A percentile compares a stretch with the other conserved stretches of the same genome.
Conservation (phyloP, 257 asterid species). For the Verbascum thapsus region DNA sequence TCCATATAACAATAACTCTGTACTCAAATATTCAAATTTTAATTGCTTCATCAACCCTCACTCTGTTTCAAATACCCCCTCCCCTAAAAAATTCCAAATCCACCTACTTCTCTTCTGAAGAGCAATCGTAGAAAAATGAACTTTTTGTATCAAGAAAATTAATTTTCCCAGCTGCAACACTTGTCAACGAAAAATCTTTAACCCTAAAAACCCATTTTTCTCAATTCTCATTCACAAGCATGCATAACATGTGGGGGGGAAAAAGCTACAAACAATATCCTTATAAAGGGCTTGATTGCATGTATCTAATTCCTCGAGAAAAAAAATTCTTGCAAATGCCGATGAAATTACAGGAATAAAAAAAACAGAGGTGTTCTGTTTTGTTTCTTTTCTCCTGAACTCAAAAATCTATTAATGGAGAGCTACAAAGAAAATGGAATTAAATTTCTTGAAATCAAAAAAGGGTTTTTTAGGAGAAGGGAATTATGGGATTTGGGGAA, state of each 20-base stretch:
- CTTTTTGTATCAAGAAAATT: constrained; percentile 32
- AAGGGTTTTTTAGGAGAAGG: constrained; percentile 45
- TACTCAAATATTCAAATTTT: constrained; percentile 34
- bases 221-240: constrained; percentile 35
- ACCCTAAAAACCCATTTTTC: constrained; percentile 29
- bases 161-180: constrained; percentile 33
- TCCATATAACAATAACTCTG: constrained; percentile 42
- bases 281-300: no score
- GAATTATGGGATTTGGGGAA: constrained; percentile 39
- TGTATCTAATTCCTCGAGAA: constrained; percentile 1
- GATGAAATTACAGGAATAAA: constrained; percentile 1
- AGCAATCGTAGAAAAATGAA: constrained; percentile 21
- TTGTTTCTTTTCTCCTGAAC: constrained; percentile 20
- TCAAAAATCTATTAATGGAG: constrained; percentile 33
- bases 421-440: no score
- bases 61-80: constrained; percentile 19
- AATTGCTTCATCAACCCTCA: constrained; percentile 50
- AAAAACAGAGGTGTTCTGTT: neutral
- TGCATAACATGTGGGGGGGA: constrained; percentile 23
- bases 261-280: neutral
- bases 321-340: constrained; percentile 27
- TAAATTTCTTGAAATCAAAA: constrained; percentile 40
- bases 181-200: constrained; percentile 32
- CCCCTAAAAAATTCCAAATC: constrained; percentile 29
- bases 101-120: constrained; percentile 35